Base-by-base conservation (phyloP, 2,329 filamentous ascomycete species). In the Periglandula ipomoeae region DNA sequence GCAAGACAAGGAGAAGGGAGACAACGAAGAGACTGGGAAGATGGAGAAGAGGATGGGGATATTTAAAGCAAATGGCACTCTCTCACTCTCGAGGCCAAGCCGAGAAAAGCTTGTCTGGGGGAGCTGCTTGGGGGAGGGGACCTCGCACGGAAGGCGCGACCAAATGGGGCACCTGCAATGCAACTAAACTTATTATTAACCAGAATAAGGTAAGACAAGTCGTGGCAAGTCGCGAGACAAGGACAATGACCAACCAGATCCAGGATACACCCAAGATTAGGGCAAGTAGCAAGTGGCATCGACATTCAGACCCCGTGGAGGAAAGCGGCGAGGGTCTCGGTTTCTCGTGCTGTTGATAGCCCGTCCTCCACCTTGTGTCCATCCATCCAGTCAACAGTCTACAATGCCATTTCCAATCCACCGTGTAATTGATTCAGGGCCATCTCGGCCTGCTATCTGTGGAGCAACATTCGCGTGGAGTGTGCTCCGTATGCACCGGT, bases 51-150 rank as follows among this genome's bases (percentile, higher is more conserved):
- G 13, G 26, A 41, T 13, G 13, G 5, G 10, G 43, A 44, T 45
- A 46, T 45, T 27, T 46, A 38, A 46, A 39, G 24, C 30, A 32
- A 39, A 46, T 37, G 26, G 17, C 30, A 45, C n/a, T 23, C 27
- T 20, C 19, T 23, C 27, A 35, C 26, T 20, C 30, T 10, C n/a
- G n/a, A 32, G 3, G 8, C 15, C 8, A 4, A 32, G 15, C 30
- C 30, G 27, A 34, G 42, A 17, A 34, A 32, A 44, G 42, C n/a
- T 24, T 5, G 23, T 35, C 5, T 20, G 24, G 19, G 30, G 43
- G 43, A 32, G 17, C 19, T 26, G 3, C 8, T 37, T 23, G 30
- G 44, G 24, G 44, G 34, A 22, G 34, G 44, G 34, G 34, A 27
- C 13, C 15, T 13, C 19, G 20, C 24, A 41, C 26, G 44, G 44